Evolutionary conservation across 1,139 yeast genomes (phyloP), one percentile per base, ranked within the genome.

Genomic region (Taphrina betulina): DNA sequence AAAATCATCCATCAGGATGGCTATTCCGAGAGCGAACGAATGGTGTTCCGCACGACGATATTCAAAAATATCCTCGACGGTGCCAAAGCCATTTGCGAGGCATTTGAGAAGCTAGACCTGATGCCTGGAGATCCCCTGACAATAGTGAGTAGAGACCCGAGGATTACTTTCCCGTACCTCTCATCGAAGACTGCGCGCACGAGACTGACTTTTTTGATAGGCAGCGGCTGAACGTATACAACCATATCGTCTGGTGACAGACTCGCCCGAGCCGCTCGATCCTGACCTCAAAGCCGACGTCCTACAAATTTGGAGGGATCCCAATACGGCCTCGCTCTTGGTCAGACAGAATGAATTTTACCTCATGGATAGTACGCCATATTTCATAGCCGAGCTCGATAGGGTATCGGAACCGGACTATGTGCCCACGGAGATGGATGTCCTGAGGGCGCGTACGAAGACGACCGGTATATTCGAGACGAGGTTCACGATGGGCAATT

Each of bases 381-480:
- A 90, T 53, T 63, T 60, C 53, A 62, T 62, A 31, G 57, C 50
- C 42, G 51, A 62, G n/a, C 58, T 63, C 17, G 60, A 51, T 20
- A 61, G 65, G 19, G 57, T 64, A 69, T 81, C 86, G 2, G 75
- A 79, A 57, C 80, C 81, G 0, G 71, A 75, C 60, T 90, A 89
- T 68, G 66, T 77, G 16, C 90, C 96, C 61, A 73, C 81, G 4
- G 90, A 92, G 68, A 80, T 77, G 59, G 98, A 92, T 69, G 89
- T 92, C 58, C 72, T 92, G 60, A 83, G 80, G 64, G 97, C 97
- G 2, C 75, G 99, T 38, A 87, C 92, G 65, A 92, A 90, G 71
- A 92, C 98, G 7, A 89, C 96, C 0, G 98, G 99, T 0, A 88
- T 92, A 46, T 85, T 95, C 1, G 96, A 92, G 67, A 86, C 95